Base-by-base conservation (phyloP, 2,329 filamentous ascomycete species). In the Beauveria varroae region DNA sequence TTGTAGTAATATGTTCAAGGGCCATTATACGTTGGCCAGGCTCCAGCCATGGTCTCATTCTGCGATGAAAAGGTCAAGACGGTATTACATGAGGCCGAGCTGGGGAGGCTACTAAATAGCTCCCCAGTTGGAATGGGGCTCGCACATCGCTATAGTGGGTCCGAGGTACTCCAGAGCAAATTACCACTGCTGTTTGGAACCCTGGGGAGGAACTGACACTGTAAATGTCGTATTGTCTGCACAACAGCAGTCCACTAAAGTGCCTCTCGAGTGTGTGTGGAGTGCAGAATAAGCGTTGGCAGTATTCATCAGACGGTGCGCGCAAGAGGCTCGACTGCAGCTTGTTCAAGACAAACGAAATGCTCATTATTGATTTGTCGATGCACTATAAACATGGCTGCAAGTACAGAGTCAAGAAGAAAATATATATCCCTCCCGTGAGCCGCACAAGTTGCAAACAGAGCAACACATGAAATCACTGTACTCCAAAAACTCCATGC, bases 41-140 rank as follows among this genome's bases (percentile, higher is more conserved):
- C 53, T 16, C 8, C 30, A 20, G 22, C 4, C 16, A 20, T 44
- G 53, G 24, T 12, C 26, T 56, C 18, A 7, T 22, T 44, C 24
- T 44, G 53, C 26, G 20, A 37, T 56, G 14, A n/a, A 43, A 43
- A 22, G 44, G 28, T 37, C 40, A 4, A 55, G 37, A 22, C 59
- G 59, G 59, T 30, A 61, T 61, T 61, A 61, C 51, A 61, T 55
- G 40, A 50, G 28, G n/a, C 59, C 59, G 51, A 55, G 50, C 56
- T 18, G 52, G 24, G 12, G 30, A 34, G 30, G 10, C 30, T 12
- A 12, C 30, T 12, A 2, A 28, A 8, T 12, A 34, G 30, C 10
- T 30, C 30, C 2, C 30, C 30, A 34, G 3, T 34, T 34, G 30
- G 10, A 12, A 34, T 34, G 30, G 30, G 30, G 12, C 30, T 34